A percentile compares a stretch with the other conserved stretches of the same genome.
Evolutionary conservation across 2,329 filamentous ascomycete genomes (phyloP).

Genomic region (Aspergillus proliferans): DNA sequence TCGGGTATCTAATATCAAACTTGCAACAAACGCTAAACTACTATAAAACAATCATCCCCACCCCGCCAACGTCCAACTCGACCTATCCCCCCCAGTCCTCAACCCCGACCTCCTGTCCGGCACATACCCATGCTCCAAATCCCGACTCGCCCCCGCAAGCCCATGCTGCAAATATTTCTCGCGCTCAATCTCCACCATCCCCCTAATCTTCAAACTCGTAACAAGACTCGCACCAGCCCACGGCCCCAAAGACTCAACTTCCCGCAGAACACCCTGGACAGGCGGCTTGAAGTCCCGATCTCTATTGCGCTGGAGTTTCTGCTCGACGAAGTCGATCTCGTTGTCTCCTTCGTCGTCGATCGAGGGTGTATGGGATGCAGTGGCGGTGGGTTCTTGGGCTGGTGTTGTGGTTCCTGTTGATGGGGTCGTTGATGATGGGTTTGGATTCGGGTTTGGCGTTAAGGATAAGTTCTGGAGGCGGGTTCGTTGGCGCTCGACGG

Average conservation of each 20-base stretch:
- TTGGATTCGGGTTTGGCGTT: slow-evolving; percentile 15
- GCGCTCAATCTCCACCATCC: slow-evolving; percentile 58
- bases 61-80: slow-evolving; percentile 45
- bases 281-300: slow-evolving; percentile 24
- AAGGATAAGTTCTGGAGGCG: slow-evolving; percentile 38
- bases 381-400: slow-evolving; percentile 1
- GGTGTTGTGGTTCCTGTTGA: slow-evolving; percentile 6
- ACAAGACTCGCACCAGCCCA: slow-evolving; percentile 61
- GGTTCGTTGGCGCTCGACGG: slow-evolving; percentile 45
- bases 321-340: slow-evolving; percentile 44
- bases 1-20: slow-evolving; percentile 1
- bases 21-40: not conserved
- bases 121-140: slow-evolving; percentile 30
- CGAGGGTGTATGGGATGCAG: not conserved
- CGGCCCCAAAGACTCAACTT: slow-evolving; percentile 55
- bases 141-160: slow-evolving; percentile 41
- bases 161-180: slow-evolving; percentile 55
- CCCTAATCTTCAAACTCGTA: slow-evolving; percentile 53
- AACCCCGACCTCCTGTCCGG: slow-evolving; percentile 35
- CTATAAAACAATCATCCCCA: slow-evolving; percentile 33
- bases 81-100: slow-evolving; percentile 37
- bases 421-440: slow-evolving; percentile 13
- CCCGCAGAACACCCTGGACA: slow-evolving; percentile 40
- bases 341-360: slow-evolving; percentile 14
- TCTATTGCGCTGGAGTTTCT: slow-evolving; percentile 35